A percentile compares a stretch with the other conserved stretches of the same genome.
phyloP scores from a whole-genome alignment of 2,329 filamentous ascomycete species.

The Trichoderma sp. region DNA sequence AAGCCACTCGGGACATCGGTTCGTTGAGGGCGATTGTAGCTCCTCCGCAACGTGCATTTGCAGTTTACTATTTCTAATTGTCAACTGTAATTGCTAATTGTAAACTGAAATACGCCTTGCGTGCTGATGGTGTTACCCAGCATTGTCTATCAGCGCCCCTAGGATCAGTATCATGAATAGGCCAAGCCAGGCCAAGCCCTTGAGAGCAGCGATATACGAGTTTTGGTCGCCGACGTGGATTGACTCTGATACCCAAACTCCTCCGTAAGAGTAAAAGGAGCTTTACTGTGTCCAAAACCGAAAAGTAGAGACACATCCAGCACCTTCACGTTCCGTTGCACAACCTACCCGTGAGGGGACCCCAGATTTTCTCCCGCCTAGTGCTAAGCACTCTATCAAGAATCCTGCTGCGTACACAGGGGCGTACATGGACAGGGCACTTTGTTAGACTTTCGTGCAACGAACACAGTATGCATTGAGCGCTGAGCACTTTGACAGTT shows the following conservation, averaged over 20 bases:
- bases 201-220: not conserved
- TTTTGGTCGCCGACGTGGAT: not conserved
- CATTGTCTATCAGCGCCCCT: not conserved
- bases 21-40: not conserved
- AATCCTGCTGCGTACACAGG: no score
- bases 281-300: not conserved
- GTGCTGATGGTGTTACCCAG: not conserved
- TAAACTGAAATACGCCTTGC: not conserved
- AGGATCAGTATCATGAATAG: not conserved
- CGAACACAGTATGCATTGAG: not conserved
- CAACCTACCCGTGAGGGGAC: conserved; percentile 15
- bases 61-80: not conserved
- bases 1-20: not conserved
- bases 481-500: not conserved
- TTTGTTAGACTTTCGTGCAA: not conserved
- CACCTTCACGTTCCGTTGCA: not conserved
- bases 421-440: not conserved
- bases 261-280: not conserved
- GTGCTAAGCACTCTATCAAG: not conserved
- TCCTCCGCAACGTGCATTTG: not conserved
- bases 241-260: not conserved
- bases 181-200: not conserved
- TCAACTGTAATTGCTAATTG: not conserved
- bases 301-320: not conserved
- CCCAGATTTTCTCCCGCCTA: conserved; percentile 1